A percentile compares a stretch with the other conserved stretches of the same genome.
Evolutionary conservation across 2,329 filamentous ascomycete genomes (phyloP).

Genomic region (Penicillium sp.): DNA sequence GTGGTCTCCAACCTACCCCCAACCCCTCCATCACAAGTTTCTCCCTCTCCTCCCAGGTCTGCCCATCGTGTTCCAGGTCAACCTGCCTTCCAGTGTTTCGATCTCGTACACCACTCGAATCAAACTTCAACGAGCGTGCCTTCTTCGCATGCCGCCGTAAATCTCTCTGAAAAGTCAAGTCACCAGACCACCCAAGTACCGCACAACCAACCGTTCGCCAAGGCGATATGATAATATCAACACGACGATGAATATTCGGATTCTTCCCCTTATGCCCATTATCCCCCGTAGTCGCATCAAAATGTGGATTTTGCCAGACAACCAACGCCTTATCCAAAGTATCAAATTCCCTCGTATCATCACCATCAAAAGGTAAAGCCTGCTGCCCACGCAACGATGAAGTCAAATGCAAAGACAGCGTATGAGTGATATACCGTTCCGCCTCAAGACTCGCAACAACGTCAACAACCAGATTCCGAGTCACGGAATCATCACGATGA

Average conservation of each 20-base stretch:
- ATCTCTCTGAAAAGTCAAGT: constrained; percentile 86
- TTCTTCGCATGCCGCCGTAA: constrained; percentile 76
- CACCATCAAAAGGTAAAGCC: constrained; percentile 55
- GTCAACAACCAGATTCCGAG: constrained; percentile 68
- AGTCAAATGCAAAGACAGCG: constrained; percentile 66
- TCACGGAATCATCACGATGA: constrained; percentile 70
- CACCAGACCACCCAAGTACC: constrained; percentile 83
- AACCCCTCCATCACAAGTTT: constrained; percentile 75
- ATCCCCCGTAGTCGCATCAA: constrained; percentile 34
- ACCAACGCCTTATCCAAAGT: constrained; percentile 88
- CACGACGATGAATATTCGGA: constrained; percentile 73
- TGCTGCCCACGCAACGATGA: constrained; percentile 73
- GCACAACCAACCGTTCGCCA: constrained; percentile 90
- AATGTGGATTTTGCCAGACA: constrained; percentile 77
- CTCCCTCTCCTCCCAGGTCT: constrained; percentile 70
- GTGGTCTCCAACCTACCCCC: constrained; percentile 65
- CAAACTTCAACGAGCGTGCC: constrained; percentile 75
- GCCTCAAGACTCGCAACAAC: constrained; percentile 70
- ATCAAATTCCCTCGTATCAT: constrained; percentile 64
- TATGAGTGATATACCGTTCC: constrained; percentile 75
- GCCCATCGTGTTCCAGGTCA: constrained; percentile 61
- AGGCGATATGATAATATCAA: constrained; percentile 87
- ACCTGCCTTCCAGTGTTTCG: constrained; percentile 65
- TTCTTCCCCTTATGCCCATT: constrained; percentile 50
- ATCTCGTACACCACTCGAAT: constrained; percentile 80